Evolutionary conservation across 116 monocot genomes (phyloP).

Genomic region (Zostera marina): DNA sequence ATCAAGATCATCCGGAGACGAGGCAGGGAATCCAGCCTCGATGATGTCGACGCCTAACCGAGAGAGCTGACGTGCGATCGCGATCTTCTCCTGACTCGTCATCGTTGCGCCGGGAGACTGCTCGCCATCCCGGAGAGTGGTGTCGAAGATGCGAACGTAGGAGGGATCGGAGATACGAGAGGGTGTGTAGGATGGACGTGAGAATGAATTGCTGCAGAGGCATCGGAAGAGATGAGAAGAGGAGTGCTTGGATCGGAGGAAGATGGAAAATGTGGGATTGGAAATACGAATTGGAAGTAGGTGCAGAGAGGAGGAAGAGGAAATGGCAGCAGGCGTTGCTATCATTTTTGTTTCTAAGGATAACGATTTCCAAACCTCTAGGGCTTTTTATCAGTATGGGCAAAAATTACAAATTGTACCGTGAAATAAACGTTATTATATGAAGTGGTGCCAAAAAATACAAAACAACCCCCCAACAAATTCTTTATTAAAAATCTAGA

Average conservation of each 20-base stretch:
- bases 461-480: too few relatives aligned
- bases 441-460: too few relatives aligned
- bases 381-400: too few relatives aligned
- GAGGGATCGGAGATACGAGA: slow-evolving; percentile 26
- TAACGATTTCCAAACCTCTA: too few relatives aligned
- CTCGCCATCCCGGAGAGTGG: slow-evolving; percentile 77
- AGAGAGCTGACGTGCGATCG: slow-evolving; percentile 49
- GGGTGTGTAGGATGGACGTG: slow-evolving; percentile 31
- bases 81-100: slow-evolving; percentile 51
- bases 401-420: too few relatives aligned
- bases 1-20: slow-evolving; percentile 57
- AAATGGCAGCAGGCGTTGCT: neutral
- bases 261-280: neutral
- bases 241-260: neutral
- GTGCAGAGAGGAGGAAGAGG: slow-evolving; percentile 4
- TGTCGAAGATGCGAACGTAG: slow-evolving; percentile 52
- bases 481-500: too few relatives aligned
- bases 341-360: neutral
- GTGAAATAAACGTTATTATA: too few relatives aligned
- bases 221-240: neutral
- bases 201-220: slow-evolving; percentile 9
- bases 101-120: slow-evolving; percentile 80
- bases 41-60: slow-evolving; percentile 66
- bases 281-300: neutral
- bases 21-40: slow-evolving; percentile 66